Evolutionary conservation across 305 asterid species (phyloP).

Genomic region (Fraxinus platypoda): DNA sequence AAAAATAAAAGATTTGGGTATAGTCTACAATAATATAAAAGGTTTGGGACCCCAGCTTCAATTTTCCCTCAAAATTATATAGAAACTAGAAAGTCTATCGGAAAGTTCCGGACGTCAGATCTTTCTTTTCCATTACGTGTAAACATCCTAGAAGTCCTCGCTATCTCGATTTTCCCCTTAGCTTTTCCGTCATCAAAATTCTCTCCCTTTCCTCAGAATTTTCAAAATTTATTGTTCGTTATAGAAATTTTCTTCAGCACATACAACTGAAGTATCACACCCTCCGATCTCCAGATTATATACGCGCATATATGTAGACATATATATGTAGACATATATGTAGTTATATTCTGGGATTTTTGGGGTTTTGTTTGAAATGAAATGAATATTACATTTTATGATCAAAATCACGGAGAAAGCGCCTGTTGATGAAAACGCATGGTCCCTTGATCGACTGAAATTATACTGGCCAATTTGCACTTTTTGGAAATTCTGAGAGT

Average conservation of each 20-base stretch:
- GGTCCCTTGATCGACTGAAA: slow-evolving; percentile 31
- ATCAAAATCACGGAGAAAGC: not conserved
- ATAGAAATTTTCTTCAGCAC: slow-evolving; percentile 1
- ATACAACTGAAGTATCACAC: slow-evolving; percentile 4
- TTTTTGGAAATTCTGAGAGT: slow-evolving; percentile 19
- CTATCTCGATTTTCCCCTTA: not conserved
- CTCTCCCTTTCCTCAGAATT: not conserved
- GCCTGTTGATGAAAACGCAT: slow-evolving; percentile 17
- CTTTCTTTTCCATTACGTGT: slow-evolving; percentile 13
- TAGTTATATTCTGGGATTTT: slow-evolving; percentile 10
- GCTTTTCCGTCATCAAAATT: slow-evolving; percentile 8
- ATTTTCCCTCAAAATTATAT: not conserved
- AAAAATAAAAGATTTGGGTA: too few relatives aligned
- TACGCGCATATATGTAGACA: not conserved
- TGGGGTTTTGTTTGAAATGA: slow-evolving; percentile 1
- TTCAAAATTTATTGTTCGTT: not conserved
- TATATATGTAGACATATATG: not conserved
- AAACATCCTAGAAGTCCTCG: not conserved
- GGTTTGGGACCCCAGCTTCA: too few relatives aligned
- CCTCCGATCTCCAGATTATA: not conserved
- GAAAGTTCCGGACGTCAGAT: not conserved
- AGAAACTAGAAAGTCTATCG: not conserved
- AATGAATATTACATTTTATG: not conserved
- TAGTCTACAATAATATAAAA: too few relatives aligned
- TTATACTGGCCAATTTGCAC: slow-evolving; percentile 20